These are phyloP conservation scores for Strobilomyces dryophilus DNA, from an alignment of 768 basidiomycete species.

Conservation along the genomic window DNA sequence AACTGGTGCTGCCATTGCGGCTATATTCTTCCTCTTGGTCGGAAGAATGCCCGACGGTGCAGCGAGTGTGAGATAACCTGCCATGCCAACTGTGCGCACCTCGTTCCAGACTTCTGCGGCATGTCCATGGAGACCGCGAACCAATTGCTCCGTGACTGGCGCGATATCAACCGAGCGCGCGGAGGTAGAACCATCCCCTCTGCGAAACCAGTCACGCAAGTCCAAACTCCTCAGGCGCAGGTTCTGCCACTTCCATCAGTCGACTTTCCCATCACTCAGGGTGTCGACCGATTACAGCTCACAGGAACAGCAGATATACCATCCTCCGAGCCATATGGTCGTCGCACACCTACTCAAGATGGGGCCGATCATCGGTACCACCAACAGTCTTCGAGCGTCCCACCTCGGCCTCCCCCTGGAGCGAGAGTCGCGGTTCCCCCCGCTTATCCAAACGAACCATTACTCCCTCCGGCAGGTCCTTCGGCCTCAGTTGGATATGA, in stretches of 20 bases:
- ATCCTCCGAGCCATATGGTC: constrained; percentile 24
- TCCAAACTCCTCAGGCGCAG: constrained; percentile 29
- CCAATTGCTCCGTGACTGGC: constrained; percentile 83
- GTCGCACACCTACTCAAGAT: constrained; percentile 28
- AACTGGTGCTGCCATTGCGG: constrained; percentile 99
- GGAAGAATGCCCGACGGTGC: constrained; percentile 95
- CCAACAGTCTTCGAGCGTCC: constrained; percentile 30
- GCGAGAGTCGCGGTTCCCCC: constrained; percentile 35
- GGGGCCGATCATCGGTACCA: constrained; percentile 41
- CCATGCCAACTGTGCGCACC: constrained; percentile 95
- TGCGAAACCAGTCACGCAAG: constrained; percentile 35
- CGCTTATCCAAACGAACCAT: constrained; percentile 32
- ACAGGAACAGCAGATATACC: constrained; percentile 35
- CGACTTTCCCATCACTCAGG: constrained; percentile 30
- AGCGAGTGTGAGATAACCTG: constrained; percentile 96
- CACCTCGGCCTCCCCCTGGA: constrained; percentile 36
- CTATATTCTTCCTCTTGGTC: constrained; percentile 93
- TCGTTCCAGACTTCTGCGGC: constrained; percentile 98
- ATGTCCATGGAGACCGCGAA: constrained; percentile 99
- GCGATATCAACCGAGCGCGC: constrained; percentile 80
- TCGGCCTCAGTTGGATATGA: constrained; percentile 22
- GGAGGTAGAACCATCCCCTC: constrained; percentile 36
- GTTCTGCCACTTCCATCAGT: constrained; percentile 31
- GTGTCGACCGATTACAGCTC: constrained; percentile 48
- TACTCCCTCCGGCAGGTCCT: constrained; percentile 22